Evolutionary conservation across 345 rosid genomes (phyloP).

Genomic region (Erodium maritimum): DNA sequence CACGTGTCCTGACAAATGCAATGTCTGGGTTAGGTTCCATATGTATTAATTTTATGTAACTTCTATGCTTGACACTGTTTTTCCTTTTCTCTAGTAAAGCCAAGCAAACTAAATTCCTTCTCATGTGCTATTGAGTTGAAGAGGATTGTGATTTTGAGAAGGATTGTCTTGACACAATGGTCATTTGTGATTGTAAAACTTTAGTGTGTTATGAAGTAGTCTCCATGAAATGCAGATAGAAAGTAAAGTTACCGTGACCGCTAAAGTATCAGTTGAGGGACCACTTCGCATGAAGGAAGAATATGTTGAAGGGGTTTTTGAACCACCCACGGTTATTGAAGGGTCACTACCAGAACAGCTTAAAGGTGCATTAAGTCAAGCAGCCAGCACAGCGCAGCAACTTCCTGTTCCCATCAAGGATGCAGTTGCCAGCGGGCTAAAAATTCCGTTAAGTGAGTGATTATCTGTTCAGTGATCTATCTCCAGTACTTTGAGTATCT

Average conservation of each 20-base stretch:
- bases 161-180: not conserved
- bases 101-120: not conserved
- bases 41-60: not conserved
- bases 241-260: slow-evolving; percentile 48
- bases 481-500: not conserved
- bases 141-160: not conserved
- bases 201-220: not conserved
- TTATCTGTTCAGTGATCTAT: slow-evolving; percentile 1
- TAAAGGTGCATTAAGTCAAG: slow-evolving; percentile 68
- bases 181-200: not conserved
- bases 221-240: slow-evolving; percentile 52
- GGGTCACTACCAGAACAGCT: slow-evolving; percentile 77
- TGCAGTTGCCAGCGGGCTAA: slow-evolving; percentile 50
- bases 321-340: slow-evolving; percentile 67
- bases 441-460: slow-evolving; percentile 69
- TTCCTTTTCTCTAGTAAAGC: not conserved
- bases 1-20: not conserved
- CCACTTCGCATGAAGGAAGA: slow-evolving; percentile 85
- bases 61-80: not conserved
- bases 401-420: slow-evolving; percentile 70
- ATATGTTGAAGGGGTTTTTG: slow-evolving; percentile 64
- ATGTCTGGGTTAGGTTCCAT: not conserved
- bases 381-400: slow-evolving; percentile 50
- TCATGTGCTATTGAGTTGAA: not conserved
- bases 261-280: slow-evolving; percentile 77